phyloP scores from a whole-genome alignment of 345 rosid genomes.

The Lepidium sativum region DNA sequence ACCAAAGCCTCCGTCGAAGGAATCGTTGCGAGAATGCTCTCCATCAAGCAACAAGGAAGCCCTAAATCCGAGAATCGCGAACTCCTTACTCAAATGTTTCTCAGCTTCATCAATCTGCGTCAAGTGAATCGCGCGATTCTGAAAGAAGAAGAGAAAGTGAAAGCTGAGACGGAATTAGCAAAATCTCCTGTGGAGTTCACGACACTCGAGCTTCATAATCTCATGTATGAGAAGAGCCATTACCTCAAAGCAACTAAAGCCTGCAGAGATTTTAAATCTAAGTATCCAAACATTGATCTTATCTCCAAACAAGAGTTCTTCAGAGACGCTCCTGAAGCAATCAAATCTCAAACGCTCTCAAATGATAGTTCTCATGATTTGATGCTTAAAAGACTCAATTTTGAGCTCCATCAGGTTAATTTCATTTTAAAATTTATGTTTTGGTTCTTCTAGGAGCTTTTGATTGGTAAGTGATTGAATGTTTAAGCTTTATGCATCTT shows the following conservation, averaged over 20 bases:
- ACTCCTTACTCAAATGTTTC: slow-evolving; percentile 70
- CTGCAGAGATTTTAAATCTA: slow-evolving; percentile 77
- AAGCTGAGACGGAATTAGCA: slow-evolving; percentile 58
- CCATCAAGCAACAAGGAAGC: slow-evolving; percentile 42
- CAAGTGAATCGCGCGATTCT: slow-evolving; percentile 81
- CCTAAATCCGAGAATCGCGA: slow-evolving; percentile 66
- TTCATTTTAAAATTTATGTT: background rate
- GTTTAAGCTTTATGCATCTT: background rate
- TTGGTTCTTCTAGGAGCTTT: background rate
- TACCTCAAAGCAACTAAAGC: slow-evolving; percentile 79
- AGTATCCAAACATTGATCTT: slow-evolving; percentile 72
- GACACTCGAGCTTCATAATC: slow-evolving; percentile 69
- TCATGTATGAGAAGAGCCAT: slow-evolving; percentile 91
- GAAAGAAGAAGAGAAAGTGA: slow-evolving; percentile 65
- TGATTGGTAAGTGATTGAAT: background rate
- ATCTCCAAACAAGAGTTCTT: slow-evolving; percentile 74
- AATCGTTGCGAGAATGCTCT: slow-evolving; percentile 52
- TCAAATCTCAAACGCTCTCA: slow-evolving; percentile 48
- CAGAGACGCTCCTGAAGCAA: slow-evolving; percentile 57
- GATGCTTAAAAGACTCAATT: slow-evolving; percentile 82
- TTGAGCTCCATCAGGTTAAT: slow-evolving; percentile 78
- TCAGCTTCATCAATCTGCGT: slow-evolving; percentile 73
- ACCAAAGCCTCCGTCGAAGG: slow-evolving; percentile 60
- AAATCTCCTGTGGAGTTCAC: slow-evolving; percentile 78
- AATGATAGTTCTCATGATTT: slow-evolving; percentile 57